phyloP scores from a whole-genome alignment of 192 early-diverging fungal species.

The Geranomyces michiganensis region DNA sequence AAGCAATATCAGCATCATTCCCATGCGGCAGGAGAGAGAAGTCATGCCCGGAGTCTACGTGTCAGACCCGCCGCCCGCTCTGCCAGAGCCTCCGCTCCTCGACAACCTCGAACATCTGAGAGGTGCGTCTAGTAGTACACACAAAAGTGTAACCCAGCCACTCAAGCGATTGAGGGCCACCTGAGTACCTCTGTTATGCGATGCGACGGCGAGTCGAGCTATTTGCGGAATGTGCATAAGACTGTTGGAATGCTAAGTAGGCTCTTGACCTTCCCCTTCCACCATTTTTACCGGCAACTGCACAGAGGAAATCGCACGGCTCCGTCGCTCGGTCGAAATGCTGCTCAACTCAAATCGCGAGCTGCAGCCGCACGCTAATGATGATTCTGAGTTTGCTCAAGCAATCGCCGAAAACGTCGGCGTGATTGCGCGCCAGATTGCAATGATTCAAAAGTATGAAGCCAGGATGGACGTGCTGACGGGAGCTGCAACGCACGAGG shows the following conservation, averaged over 20 bases:
- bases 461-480: not conserved
- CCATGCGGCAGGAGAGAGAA: not conserved
- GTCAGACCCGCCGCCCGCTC: not conserved
- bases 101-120: not conserved
- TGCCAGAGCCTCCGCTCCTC: not conserved
- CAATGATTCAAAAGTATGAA: not conserved
- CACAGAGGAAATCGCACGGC: conserved; percentile 9
- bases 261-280: no score
- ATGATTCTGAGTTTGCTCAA: conserved; percentile 2
- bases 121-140: no score
- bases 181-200: no score
- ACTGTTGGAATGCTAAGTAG: no score
- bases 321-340: conserved; percentile 5
- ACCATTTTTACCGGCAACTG: no score
- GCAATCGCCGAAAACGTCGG: not conserved
- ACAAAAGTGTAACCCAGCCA: no score
- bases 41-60: not conserved
- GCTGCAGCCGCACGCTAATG: not conserved
- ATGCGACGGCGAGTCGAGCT: no score
- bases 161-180: no score
- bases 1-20: not conserved
- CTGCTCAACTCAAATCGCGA: not conserved
- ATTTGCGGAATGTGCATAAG: no score
- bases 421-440: not conserved
- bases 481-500: not conserved